A percentile compares a stretch with the other conserved stretches of the same genome.
These are phyloP conservation scores for Metschnikowia koreensis DNA, from an alignment of 805 yeast species.

Conservation along the genomic window DNA sequence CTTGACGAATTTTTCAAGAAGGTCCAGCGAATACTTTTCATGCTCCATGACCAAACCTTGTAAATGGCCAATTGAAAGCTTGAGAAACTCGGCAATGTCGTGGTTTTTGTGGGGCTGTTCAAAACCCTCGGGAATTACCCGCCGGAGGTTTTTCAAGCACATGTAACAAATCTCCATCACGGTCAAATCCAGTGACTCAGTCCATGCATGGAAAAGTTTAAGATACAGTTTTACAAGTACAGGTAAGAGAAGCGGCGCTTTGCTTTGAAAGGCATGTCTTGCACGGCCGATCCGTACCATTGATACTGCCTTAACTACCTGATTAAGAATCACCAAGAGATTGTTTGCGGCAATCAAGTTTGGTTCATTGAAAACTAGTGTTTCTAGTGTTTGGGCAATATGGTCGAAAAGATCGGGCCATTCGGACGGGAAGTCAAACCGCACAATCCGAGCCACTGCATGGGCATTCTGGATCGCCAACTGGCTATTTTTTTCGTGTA, in stretches of 20 bases:
- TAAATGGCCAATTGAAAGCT: slow-evolving; percentile 55
- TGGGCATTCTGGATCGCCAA: slow-evolving; percentile 82
- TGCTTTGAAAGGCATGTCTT: slow-evolving; percentile 70
- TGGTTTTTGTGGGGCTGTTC: slow-evolving; percentile 63
- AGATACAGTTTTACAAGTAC: slow-evolving; percentile 59
- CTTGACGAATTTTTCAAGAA: slow-evolving; percentile 67
- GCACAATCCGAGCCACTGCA: slow-evolving; percentile 70
- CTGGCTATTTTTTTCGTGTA: slow-evolving; percentile 72
- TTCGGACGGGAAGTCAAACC: slow-evolving; percentile 81
- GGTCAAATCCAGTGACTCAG: slow-evolving; percentile 46
- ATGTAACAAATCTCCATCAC: slow-evolving; percentile 74
- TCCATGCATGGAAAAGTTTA: slow-evolving; percentile 63
- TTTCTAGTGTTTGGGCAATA: slow-evolving; percentile 44
- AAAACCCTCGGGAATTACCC: slow-evolving; percentile 74
- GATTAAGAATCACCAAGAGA: slow-evolving; percentile 65
- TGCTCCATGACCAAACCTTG: slow-evolving; percentile 53
- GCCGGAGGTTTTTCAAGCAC: slow-evolving; percentile 68
- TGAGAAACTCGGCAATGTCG: slow-evolving; percentile 60
- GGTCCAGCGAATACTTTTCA: slow-evolving; percentile 46
- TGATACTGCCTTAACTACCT: slow-evolving; percentile 70
- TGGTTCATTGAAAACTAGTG: slow-evolving; percentile 35
- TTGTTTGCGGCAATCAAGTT: slow-evolving; percentile 60
- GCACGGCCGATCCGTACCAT: slow-evolving; percentile 82
- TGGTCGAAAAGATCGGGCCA: slow-evolving; percentile 85
- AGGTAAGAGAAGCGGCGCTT: slow-evolving; percentile 62